These are phyloP conservation scores for Trichoderma koningiopsis DNA, from an alignment of 2,329 filamentous ascomycete genomes.

Conservation along the genomic window DNA sequence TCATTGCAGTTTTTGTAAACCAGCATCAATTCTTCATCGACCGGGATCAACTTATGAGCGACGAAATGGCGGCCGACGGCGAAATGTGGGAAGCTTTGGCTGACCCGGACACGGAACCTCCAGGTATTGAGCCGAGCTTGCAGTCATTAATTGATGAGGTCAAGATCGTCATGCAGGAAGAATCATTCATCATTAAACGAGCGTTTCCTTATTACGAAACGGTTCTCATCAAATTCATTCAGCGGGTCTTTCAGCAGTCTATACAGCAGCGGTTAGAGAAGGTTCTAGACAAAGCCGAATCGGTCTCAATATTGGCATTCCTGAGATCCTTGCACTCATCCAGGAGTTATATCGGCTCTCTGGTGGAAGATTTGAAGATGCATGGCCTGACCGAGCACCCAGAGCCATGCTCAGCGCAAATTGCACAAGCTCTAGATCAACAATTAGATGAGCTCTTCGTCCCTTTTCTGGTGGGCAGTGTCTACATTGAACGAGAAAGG, in stretches of 20 bases:
- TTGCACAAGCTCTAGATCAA: constrained; percentile 72
- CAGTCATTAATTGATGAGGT: constrained; percentile 94
- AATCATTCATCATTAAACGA: constrained; percentile 93
- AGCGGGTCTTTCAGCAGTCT: constrained; percentile 95
- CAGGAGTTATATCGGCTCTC: constrained; percentile 78
- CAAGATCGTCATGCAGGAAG: constrained; percentile 92
- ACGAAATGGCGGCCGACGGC: constrained; percentile 75
- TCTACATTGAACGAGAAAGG: constrained; percentile 70
- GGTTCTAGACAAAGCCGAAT: constrained; percentile 91
- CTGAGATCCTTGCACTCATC: constrained; percentile 88
- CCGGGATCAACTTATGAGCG: constrained; percentile 84
- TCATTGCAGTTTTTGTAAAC: constrained; percentile 95
- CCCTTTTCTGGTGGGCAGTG: constrained; percentile 68
- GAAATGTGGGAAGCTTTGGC: constrained; percentile 89
- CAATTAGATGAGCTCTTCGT: constrained; percentile 78
- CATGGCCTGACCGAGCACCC: constrained; percentile 96
- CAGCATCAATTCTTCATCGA: constrained; percentile 99
- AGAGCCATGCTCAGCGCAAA: constrained; percentile 84
- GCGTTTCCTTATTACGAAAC: constrained; percentile 97
- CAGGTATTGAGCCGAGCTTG: constrained; percentile 86
- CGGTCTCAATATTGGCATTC: constrained; percentile 89
- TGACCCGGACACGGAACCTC: constrained; percentile 89
- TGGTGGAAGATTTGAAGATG: constrained; percentile 90
- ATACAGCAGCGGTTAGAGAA: constrained; percentile 95
- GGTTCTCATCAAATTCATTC: constrained; percentile 88